These are phyloP conservation scores for Solanum hybrid DNA, from an alignment of 305 asterid species.

Conservation along the genomic window DNA sequence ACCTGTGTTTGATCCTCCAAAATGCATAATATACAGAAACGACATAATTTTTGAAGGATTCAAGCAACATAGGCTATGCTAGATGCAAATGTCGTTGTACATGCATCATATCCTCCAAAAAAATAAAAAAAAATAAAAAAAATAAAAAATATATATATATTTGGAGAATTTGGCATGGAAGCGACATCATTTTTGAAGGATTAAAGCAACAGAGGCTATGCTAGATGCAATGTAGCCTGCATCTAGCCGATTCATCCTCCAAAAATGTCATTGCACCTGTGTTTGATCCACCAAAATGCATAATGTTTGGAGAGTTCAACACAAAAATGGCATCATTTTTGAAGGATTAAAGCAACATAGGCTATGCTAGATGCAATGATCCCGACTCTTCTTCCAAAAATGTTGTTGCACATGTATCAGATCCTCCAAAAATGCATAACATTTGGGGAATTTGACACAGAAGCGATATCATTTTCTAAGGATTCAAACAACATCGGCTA, in stretches of 20 bases:
- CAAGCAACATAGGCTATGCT: background rate
- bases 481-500: background rate
- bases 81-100: background rate
- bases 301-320: no score
- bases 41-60: background rate
- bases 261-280: background rate
- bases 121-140: background rate
- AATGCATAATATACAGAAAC: background rate
- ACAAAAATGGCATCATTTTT: no score
- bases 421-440: background rate
- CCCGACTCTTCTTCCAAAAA: background rate
- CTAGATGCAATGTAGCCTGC: background rate
- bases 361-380: background rate
- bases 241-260: background rate
- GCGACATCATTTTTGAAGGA: background rate
- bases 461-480: background rate
- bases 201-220: background rate
- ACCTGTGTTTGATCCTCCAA: background rate
- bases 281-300: background rate
- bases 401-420: background rate
- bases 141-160: no score
- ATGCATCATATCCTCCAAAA: background rate
- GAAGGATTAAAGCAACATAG: background rate
- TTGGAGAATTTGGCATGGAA: background rate
- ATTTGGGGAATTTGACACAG: background rate